Evolutionary conservation across 176 grass and related monocot genomes (phyloP).

Genomic region (Musa beccarii): DNA sequence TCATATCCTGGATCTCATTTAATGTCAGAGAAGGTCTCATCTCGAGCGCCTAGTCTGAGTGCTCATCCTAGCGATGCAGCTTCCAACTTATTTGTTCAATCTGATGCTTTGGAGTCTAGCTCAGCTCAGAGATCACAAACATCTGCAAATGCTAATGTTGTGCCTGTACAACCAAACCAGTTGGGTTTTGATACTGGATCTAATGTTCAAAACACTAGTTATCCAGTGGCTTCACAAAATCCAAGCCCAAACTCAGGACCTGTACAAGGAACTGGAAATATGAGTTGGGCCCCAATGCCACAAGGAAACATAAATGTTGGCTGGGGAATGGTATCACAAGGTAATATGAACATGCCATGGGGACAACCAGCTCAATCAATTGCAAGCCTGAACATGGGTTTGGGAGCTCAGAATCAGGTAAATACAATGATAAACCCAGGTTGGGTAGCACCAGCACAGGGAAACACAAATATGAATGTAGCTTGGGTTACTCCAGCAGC

Average conservation of each 20-base stretch:
- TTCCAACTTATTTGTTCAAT: constrained; percentile 7
- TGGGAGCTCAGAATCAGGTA: constrained; percentile 45
- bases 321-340: constrained; percentile 7
- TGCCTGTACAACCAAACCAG: constrained; percentile 26
- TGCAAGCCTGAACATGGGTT: constrained; percentile 45
- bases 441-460: constrained; percentile 48
- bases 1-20: background rate
- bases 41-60: background rate
- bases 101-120: background rate
- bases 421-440: constrained; percentile 48
- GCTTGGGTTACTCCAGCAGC: constrained; percentile 37
- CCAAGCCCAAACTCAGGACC: constrained; percentile 36
- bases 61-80: too few species aligned
- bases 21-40: background rate
- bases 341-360: constrained; percentile 41
- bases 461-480: constrained; percentile 60
- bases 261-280: constrained; percentile 31
- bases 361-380: constrained; percentile 42
- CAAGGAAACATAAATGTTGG: constrained; percentile 18
- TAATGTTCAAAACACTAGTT: constrained; percentile 37
- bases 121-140: constrained; percentile 4
- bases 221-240: constrained; percentile 34
- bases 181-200: constrained; percentile 22
- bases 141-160: constrained; percentile 18
- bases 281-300: background rate